phyloP scores from a whole-genome alignment of 2,329 filamentous ascomycete species.

The Neopestalotiopsis sp. region DNA sequence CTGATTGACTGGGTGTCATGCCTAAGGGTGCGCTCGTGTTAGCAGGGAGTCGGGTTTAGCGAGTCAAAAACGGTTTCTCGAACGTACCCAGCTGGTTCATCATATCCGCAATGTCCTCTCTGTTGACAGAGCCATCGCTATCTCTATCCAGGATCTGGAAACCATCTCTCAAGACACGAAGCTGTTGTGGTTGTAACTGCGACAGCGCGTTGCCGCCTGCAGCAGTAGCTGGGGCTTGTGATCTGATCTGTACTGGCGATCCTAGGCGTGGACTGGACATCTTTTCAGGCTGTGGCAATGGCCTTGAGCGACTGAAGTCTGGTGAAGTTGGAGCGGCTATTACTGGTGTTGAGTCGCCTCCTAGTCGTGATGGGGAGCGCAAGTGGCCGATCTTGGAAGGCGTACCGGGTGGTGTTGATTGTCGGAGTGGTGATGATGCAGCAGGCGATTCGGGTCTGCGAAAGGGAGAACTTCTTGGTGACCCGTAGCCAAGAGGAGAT shows the following conservation, averaged over 20 bases:
- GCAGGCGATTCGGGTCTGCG: constrained; percentile 66
- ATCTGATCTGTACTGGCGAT: constrained; percentile 43
- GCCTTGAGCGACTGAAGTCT: constrained; percentile 37
- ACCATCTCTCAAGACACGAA: constrained; percentile 86
- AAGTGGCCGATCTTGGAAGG: constrained; percentile 55
- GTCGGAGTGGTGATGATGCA: constrained; percentile 69
- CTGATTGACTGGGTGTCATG: constrained; percentile 72
- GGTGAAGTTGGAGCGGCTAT: constrained; percentile 41
- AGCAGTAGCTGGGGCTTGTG: constrained; percentile 42
- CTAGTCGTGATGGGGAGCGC: constrained; percentile 53
- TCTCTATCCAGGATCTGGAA: constrained; percentile 93
- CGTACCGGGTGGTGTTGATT: constrained; percentile 68
- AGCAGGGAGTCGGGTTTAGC: neutral
- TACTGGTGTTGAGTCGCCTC: constrained; percentile 45
- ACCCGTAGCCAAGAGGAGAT: constrained; percentile 74
- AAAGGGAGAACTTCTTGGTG: constrained; percentile 71
- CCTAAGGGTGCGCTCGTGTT: constrained; percentile 51
- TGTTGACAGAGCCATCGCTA: constrained; percentile 81
- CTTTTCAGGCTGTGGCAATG: constrained; percentile 23
- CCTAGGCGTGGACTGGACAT: constrained; percentile 30
- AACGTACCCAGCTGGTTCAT: constrained; percentile 76
- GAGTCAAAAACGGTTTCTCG: too few species aligned
- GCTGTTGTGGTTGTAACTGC: constrained; percentile 79
- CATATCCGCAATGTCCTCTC: constrained; percentile 87
- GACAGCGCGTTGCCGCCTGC: constrained; percentile 64